Evolutionary conservation across 2,329 filamentous ascomycete genomes (phyloP), one percentile per base, ranked within the genome.

Genomic region (Westerdykella ornata): DNA sequence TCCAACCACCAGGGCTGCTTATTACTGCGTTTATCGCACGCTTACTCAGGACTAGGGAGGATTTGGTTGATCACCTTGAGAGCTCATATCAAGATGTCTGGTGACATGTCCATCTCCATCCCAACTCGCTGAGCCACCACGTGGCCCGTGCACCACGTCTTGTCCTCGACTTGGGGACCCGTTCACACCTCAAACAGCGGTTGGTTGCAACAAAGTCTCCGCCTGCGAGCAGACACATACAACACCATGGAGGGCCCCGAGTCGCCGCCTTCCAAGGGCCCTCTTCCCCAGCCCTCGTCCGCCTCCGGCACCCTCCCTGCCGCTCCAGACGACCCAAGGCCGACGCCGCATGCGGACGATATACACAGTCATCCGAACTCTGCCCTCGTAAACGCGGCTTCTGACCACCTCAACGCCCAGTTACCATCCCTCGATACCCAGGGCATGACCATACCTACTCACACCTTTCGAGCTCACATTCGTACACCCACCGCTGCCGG

Each of bases 171-270:
- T n/a, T 8, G 22, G 22, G 22, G 22, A 9, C 22, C 22, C 22
- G 22, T 26, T 26, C 22, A 26, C 22, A 26, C 22, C 22, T 26
- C 22, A 26, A 26, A 26, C 22, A 11, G 22, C 22, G 22, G 22
- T 26, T 26, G 22, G 22, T 26, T 26, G 22, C 7, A 26, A 26
- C 22, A 26, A n/a, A n/a, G 22, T 26, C 22, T 26, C 22, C 22
- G 22, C 22, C 22, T 26, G 16, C 33, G 22, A 26, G 22, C 22
- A 26, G 22, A 26, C 12, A 26, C 22, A 44, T 50, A 52, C 53
- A 59, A 53, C 58, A 62, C 48, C 53, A 61, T 62, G 60, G 58
- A 56, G 43, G 57, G 39, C 37, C 50, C 51, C 52, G 48, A 50
- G 49, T 48, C 53, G 44, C 22, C 22, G 22, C 53, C 55, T 41